Percentiles rank a stretch among this genome's conserved stretches.
phyloP scores from a whole-genome alignment of 305 asterid species.

The Rubia tinctorum region DNA sequence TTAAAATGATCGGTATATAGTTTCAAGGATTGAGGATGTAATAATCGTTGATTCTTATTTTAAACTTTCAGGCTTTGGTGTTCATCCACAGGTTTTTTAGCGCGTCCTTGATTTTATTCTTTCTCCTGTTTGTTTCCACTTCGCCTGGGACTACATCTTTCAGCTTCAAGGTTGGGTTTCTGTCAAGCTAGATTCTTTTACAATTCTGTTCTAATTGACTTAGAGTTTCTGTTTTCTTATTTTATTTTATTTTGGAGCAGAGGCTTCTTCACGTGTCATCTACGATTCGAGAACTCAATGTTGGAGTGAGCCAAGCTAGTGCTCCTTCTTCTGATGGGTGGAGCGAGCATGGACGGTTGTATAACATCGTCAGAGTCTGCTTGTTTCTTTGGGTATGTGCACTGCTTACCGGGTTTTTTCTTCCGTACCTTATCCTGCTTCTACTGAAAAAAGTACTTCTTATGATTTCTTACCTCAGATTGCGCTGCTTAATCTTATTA shows the following conservation, averaged over 20 bases:
- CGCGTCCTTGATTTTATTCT: constrained; percentile 73
- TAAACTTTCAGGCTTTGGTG: constrained; percentile 68
- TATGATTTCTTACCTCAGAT: constrained; percentile 46
- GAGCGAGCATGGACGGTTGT: constrained; percentile 78
- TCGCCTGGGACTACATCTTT: constrained; percentile 63
- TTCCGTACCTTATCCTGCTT: not conserved
- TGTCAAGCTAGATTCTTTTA: constrained; percentile 15
- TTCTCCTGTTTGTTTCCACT: constrained; percentile 64
- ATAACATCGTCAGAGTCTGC: constrained; percentile 71
- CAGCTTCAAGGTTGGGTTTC: constrained; percentile 50
- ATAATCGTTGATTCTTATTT: constrained; percentile 14
- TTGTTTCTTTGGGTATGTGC: constrained; percentile 85
- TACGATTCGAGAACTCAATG: constrained; percentile 58
- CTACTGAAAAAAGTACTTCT: constrained; percentile 12
- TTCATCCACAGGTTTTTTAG: constrained; percentile 88
- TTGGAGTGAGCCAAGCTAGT: constrained; percentile 39
- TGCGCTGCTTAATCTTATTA: constrained; percentile 92
- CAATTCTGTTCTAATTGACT: constrained; percentile 10
- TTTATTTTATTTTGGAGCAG: constrained; percentile 36
- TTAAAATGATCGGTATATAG: too few species aligned
- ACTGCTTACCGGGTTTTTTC: too few species aligned
- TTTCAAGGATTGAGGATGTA: not conserved
- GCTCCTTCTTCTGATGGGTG: constrained; percentile 48
- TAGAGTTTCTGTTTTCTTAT: constrained; percentile 1
- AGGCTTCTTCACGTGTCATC: constrained; percentile 45